A percentile compares a stretch with the other conserved stretches of the same genome.
phyloP scores from a whole-genome alignment of 345 rosid species.

The Clausena lansium region DNA sequence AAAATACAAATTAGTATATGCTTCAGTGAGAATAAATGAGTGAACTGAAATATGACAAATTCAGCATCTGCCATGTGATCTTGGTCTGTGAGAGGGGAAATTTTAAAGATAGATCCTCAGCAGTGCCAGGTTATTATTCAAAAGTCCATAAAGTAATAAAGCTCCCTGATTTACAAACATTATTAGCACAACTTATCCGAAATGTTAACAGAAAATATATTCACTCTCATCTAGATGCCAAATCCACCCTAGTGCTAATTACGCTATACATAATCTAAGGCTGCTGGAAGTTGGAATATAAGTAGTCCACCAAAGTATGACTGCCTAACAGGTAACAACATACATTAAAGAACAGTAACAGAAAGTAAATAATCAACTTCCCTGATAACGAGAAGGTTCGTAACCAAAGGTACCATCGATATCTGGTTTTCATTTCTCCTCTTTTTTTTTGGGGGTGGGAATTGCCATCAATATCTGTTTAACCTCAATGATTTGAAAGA shows the following conservation, averaged over 20 bases:
- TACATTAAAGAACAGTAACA: background rate
- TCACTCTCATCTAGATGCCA: background rate
- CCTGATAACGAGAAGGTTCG: background rate
- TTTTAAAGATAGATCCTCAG: background rate
- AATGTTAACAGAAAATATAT: background rate
- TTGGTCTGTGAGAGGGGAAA: background rate
- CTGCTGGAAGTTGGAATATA: background rate
- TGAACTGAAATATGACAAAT: background rate
- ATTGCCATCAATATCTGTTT: background rate
- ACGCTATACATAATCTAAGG: background rate
- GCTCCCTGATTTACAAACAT: background rate
- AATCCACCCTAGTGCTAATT: background rate
- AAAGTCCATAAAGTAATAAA: background rate
- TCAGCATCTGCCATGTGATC: background rate
- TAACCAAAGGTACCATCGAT: background rate
- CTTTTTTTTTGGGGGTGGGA: no score
- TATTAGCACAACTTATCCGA: background rate
- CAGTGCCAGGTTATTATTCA: background rate
- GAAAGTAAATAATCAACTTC: background rate
- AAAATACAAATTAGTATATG: background rate
- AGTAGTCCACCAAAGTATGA: background rate
- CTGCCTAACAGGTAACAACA: background rate
- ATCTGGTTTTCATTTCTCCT: no score
- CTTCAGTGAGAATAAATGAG: background rate
- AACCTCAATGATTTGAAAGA: constrained; percentile 1